phyloP scores from a whole-genome alignment of 768 basidiomycete genomes.

The Leccinum barrowsii region DNA sequence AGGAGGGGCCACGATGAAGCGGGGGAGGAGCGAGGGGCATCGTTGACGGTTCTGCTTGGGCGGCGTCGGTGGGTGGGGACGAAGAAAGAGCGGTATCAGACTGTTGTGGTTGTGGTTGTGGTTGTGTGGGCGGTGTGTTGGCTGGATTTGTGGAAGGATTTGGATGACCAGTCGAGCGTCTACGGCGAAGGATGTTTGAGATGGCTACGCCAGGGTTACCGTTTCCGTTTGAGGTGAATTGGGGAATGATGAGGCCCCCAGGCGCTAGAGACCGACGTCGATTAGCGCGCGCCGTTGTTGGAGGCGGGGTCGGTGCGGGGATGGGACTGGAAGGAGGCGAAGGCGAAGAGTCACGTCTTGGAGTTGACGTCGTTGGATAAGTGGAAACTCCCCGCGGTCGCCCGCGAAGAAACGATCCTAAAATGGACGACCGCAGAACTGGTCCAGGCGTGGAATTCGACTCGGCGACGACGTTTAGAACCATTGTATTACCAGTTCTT shows the following conservation, averaged over 20 bases:
- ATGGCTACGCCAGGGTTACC: constrained; percentile 32
- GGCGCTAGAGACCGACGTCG: constrained; percentile 42
- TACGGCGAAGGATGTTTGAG: constrained; percentile 60
- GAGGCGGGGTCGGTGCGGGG: constrained; percentile 23
- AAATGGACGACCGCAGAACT: constrained; percentile 53
- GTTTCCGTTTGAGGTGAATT: constrained; percentile 29
- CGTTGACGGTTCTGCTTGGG: background rate
- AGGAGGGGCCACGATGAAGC: constrained; percentile 18
- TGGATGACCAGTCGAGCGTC: constrained; percentile 61
- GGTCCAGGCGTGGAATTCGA: constrained; percentile 21
- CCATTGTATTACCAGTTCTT: background rate
- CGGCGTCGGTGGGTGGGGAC: constrained; percentile 15
- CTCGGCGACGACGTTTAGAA: constrained; percentile 18
- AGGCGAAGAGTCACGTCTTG: constrained; percentile 35
- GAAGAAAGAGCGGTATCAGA: constrained; percentile 5
- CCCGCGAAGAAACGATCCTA: constrained; percentile 68
- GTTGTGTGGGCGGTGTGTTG: background rate
- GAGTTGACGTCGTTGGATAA: constrained; percentile 28
- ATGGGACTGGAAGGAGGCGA: constrained; percentile 43
- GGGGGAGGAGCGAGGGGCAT: constrained; percentile 23
- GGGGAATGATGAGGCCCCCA: constrained; percentile 33
- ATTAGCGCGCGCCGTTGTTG: constrained; percentile 20
- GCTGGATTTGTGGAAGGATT: constrained; percentile 18
- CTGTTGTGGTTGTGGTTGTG: background rate
- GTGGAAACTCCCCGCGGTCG: constrained; percentile 59